Base-by-base conservation (phyloP, 2,329 filamentous ascomycete species). In the Metarhizium rileyi region DNA sequence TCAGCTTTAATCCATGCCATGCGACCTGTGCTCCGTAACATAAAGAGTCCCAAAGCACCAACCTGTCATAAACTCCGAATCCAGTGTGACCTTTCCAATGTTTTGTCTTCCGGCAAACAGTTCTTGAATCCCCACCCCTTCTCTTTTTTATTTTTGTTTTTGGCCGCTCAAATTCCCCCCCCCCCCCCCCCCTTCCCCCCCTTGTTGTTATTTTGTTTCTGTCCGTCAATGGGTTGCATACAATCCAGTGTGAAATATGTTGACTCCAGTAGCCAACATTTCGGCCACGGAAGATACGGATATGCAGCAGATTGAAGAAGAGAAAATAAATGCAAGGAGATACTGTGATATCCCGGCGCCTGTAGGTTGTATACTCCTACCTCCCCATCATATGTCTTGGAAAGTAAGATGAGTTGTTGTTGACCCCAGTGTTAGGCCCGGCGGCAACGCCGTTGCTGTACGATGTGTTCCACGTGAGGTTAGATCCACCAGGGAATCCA, bases 321-420 rank as follows among this genome's bases (percentile, higher is more conserved):
- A 36, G 33, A 16, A 18, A 36, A 36, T 9, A 36, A 22, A 22
- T 10, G 35, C 5, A 22, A 38, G 20, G 5, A 16, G 18, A 4
- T 16, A 38, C 5, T 38, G 18, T 2, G 18, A 38, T n/a, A n/a
- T n/a, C n/a, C n/a, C n/a, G n/a, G n/a, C n/a, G n/a, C n/a, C n/a
- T n/a, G n/a, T n/a, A n/a, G n/a, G n/a, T n/a, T n/a, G 14, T 22
- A 2, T 12, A 5, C 22, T 18, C n/a, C 53, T 57, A 66, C 44
- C 61, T 56, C 9, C 65, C 63, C 57, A 66, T 62, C 64, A 66
- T 66, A 46, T 67, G 62, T 4, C 63, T 58, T 22, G 62, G 59
- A 25, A 63, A 53, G 41, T 60, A 63, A 40, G 51, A 57, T n/a
- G 57, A 47, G 16, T 58, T 52, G 10, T 56, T 47, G 47, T 55